These are phyloP conservation scores for Phlebiopsis flavidoalba DNA, from an alignment of 768 basidiomycete genomes.

Conservation along the genomic window DNA sequence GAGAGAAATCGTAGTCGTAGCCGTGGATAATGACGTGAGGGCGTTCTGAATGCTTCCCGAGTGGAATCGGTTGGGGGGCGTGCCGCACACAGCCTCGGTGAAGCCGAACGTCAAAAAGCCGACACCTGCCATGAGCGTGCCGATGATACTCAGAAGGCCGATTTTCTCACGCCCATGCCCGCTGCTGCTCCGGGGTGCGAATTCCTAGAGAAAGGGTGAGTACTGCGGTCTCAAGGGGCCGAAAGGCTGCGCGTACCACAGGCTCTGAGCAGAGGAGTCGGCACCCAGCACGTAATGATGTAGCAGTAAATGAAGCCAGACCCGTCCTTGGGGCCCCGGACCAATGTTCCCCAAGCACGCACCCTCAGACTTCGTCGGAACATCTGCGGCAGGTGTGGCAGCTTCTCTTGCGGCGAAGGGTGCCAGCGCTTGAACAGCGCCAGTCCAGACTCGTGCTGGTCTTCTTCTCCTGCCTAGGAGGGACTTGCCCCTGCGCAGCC, in stretches of 20 bases:
- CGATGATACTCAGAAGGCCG: constrained; percentile 80
- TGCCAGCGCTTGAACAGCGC: constrained; percentile 86
- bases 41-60: constrained; percentile 70
- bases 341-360: constrained; percentile 48
- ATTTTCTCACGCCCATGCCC: constrained; percentile 99
- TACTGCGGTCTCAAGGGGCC: neutral
- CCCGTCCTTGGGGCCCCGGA: constrained; percentile 84
- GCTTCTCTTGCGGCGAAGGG: constrained; percentile 61
- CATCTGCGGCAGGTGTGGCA: constrained; percentile 17
- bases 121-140: constrained; percentile 83
- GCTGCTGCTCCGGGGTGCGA: constrained; percentile 85
- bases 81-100: constrained; percentile 90
- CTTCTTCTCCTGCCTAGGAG: constrained; percentile 88
- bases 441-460: constrained; percentile 86
- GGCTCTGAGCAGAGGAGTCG: constrained; percentile 64
- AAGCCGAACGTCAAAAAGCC: constrained; percentile 99
- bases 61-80: constrained; percentile 77
- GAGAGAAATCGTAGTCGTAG: constrained; percentile 85
- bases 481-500: constrained; percentile 81
- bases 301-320: constrained; percentile 94
- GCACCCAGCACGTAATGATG: constrained; percentile 79
- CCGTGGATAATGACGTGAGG: constrained; percentile 94
- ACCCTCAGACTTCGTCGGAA: constrained; percentile 30
- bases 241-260: constrained; percentile 57
- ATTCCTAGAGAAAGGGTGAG: constrained; percentile 50